Percentiles rank a stretch among this genome's conserved stretches.
Conservation (phyloP, 2,329 filamentous ascomycete species). For the Colletotrichum paranaense region DNA sequence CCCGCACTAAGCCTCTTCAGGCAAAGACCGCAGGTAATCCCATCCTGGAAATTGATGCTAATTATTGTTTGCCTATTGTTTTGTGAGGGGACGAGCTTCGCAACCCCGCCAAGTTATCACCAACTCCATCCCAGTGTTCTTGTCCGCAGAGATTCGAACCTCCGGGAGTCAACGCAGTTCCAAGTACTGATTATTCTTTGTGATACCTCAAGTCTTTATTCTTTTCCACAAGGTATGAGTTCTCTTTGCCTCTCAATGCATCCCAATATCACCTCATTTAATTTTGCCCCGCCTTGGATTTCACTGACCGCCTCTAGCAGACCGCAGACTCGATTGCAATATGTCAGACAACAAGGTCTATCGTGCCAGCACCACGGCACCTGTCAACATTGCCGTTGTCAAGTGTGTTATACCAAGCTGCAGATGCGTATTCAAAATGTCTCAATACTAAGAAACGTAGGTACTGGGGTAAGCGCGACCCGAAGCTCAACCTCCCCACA, state of each 20-base stretch:
- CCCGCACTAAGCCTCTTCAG: slow-evolving; percentile 28
- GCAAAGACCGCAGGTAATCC: slow-evolving; percentile 11
- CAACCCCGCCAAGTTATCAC: slow-evolving; percentile 26
- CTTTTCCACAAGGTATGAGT: not conserved
- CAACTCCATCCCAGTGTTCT: slow-evolving; percentile 14
- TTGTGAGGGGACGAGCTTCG: slow-evolving; percentile 25
- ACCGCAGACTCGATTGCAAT: slow-evolving; percentile 31
- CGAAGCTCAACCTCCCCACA: slow-evolving; percentile 94
- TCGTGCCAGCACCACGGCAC: slow-evolving; percentile 94
- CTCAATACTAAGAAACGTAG: slow-evolving; percentile 46
- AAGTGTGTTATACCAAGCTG: slow-evolving; percentile 67
- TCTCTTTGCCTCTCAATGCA: too few species aligned
- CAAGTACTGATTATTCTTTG: not conserved
- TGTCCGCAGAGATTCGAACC: not conserved
- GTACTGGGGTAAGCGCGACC: slow-evolving; percentile 97
- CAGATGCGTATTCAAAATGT: slow-evolving; percentile 25
- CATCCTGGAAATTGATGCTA: slow-evolving; percentile 20
- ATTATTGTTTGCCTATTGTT: slow-evolving; percentile 8
- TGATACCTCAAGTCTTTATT: too few species aligned
- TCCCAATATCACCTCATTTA: not conserved
- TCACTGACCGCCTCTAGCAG: slow-evolving; percentile 37
- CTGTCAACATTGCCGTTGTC: slow-evolving; percentile 98
- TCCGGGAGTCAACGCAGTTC: not conserved
- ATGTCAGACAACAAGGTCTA: slow-evolving; percentile 74
- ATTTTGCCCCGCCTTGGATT: slow-evolving; percentile 5